Evolutionary conservation across 306 rosid species (phyloP), one percentile per base, ranked within the genome.

Genomic region (Gleditsia sinensis): DNA sequence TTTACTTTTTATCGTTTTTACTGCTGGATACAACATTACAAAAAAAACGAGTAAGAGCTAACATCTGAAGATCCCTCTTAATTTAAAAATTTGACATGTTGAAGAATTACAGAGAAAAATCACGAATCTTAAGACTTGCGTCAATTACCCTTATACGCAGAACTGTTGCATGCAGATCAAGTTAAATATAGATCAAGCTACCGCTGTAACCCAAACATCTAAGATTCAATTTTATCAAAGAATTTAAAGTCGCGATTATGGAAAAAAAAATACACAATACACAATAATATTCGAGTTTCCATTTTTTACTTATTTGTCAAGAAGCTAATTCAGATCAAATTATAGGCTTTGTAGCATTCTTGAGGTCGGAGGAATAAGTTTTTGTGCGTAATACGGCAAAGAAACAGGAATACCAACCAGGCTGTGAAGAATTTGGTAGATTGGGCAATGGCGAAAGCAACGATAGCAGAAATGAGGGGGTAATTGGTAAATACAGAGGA

Each of bases 381-480:
- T 69, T 9, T 10, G 23, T 42, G 13, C 37, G 30, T 50, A 36
- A 46, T 34, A 75, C 10, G 37, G 54, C 32, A 20, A 55, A 75
- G 57, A 27, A 40, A 48, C 23, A 10, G 34, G 21, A 66, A 68
- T 34, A 87, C 91, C 80, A 77, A 92, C 97, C 93, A 86, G 77
- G 83, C 1, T 48, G 97, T 84, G 83, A 92, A 80, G 79, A 92
- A 69, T 84, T 89, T 92, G 88, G 66, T 86, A 64, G 75, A 64
- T 67, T 92, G 96, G 36, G 96, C 96, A 32, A 89, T 51, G 67
- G 81, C 58, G 75, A 89, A 92, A 75, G 96, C 87, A 16, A 80
- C 49, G 56, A 89, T 3, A 46, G 97, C 87, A 68, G 90, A 86
- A 75, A 91, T 69, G 75, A 91, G 93, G 48, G 97, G 96, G 80